These are phyloP conservation scores for Leishmania gerbilli DNA, from an alignment of 208 protist genomes.

Conservation along the genomic window DNA sequence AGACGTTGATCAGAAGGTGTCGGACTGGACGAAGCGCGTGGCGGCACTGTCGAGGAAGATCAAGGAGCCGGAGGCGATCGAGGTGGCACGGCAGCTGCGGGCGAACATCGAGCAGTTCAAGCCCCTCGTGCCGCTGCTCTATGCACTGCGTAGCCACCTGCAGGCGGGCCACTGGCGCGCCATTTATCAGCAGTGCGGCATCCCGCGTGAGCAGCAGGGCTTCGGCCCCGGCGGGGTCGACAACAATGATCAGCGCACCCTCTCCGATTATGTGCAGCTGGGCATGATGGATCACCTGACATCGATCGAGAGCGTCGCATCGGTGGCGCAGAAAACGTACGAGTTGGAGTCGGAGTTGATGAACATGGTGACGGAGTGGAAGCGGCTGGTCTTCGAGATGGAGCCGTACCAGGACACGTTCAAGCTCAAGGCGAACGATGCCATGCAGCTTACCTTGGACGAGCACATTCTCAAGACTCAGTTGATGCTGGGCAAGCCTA, in stretches of 20 bases:
- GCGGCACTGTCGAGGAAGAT: constrained; percentile 84
- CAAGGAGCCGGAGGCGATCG: constrained; percentile 82
- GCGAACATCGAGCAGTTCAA: constrained; percentile 94
- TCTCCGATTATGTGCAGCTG: constrained; percentile 88
- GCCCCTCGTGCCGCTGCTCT: constrained; percentile 92
- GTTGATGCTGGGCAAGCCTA: constrained; percentile 95
- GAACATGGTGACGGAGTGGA: constrained; percentile 94
- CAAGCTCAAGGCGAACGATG: constrained; percentile 93
- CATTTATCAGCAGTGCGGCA: constrained; percentile 88
- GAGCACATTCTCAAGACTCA: constrained; percentile 97
- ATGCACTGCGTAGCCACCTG: constrained; percentile 93
- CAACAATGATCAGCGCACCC: constrained; percentile 78
- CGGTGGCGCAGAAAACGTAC: constrained; percentile 89
- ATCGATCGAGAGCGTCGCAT: constrained; percentile 86
- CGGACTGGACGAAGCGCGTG: constrained; percentile 83
- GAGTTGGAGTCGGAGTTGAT: constrained; percentile 93
- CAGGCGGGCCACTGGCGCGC: constrained; percentile 93
- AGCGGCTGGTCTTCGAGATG: constrained; percentile 93
- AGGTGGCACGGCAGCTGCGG: constrained; percentile 75
- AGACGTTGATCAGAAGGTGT: constrained; percentile 86
- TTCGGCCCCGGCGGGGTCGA: constrained; percentile 80
- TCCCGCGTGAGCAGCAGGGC: constrained; percentile 84
- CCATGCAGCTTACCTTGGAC: constrained; percentile 94
- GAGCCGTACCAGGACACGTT: constrained; percentile 93
- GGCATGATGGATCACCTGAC: constrained; percentile 82